Conservation (phyloP, 2,329 filamentous ascomycete genomes). For the Colletotrichum orbiculare region DNA sequence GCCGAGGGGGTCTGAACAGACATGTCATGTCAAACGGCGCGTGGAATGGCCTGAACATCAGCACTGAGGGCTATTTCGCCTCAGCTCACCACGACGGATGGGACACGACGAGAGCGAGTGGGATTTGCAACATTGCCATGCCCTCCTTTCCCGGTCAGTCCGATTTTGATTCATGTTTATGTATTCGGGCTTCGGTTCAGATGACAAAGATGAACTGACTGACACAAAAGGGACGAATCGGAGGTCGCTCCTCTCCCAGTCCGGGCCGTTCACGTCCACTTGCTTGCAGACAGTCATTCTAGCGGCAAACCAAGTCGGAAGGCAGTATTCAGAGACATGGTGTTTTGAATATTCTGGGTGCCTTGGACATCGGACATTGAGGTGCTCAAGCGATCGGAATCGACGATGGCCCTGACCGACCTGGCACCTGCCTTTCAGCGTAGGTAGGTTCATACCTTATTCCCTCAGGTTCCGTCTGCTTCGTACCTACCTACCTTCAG, state of each 20-base stretch:
- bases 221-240: background rate
- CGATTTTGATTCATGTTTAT: no score
- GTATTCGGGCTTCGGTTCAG: background rate
- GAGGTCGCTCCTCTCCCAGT: background rate
- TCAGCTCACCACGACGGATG: conserved; percentile 25
- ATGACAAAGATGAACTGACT: conserved; percentile 8
- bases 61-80: conserved; percentile 22
- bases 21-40: conserved; percentile 5
- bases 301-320: background rate
- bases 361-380: conserved; percentile 20
- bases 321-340: conserved; percentile 24
- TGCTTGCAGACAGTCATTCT: background rate
- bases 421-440: background rate
- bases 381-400: conserved; percentile 23
- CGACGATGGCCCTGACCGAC: conserved; percentile 22
- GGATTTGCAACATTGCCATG: conserved; percentile 20
- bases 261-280: background rate
- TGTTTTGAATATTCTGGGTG: conserved; percentile 28
- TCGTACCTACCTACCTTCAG: no score
- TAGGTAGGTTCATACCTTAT: background rate
- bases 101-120: conserved; percentile 6
- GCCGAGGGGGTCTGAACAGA: conserved; percentile 11
- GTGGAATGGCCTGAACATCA: conserved; percentile 33
- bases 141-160: background rate
- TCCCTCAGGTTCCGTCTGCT: no score